Evolutionary conservation across 352 stramenopile genomes (phyloP).

Genomic region (Phytopythium boreale): DNA sequence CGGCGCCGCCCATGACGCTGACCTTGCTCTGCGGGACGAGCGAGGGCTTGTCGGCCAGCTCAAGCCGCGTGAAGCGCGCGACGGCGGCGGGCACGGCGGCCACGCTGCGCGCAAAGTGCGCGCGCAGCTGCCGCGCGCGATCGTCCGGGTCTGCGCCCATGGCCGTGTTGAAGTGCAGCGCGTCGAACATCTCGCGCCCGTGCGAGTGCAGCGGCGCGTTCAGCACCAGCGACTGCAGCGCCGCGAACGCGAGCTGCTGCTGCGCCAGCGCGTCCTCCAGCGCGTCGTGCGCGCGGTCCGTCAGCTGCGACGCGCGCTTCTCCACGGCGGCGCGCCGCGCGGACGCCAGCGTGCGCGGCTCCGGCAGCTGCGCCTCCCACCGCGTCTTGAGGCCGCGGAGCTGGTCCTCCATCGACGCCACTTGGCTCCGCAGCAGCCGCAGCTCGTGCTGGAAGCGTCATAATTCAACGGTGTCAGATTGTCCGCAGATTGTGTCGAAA

Average conservation of each 20-base stretch:
- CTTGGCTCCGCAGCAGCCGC: slow-evolving; percentile 26
- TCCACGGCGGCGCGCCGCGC: slow-evolving; percentile 24
- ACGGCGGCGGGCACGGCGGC: slow-evolving; percentile 24
- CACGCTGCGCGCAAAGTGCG: slow-evolving; percentile 25
- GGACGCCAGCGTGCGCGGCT: slow-evolving; percentile 19
- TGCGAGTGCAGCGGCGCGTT: slow-evolving; percentile 27
- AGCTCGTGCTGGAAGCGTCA: slow-evolving; percentile 37
- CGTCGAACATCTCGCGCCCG: slow-evolving; percentile 23
- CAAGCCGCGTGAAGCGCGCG: slow-evolving; percentile 19
- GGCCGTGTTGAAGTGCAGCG: slow-evolving; percentile 30
- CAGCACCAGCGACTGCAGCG: slow-evolving; percentile 23
- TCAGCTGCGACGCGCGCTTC: slow-evolving; percentile 18
- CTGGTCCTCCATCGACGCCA: slow-evolving; percentile 31
- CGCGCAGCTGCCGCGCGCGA: slow-evolving; percentile 18
- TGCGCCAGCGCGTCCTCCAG: slow-evolving; percentile 29
- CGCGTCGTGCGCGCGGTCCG: slow-evolving; percentile 17
- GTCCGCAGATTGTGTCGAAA: neutral
- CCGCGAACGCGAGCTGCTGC: slow-evolving; percentile 37
- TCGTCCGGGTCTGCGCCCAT: slow-evolving; percentile 14
- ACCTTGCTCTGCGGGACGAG: slow-evolving; percentile 25
- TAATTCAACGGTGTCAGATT: too few species aligned
- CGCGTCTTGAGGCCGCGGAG: slow-evolving; percentile 15
- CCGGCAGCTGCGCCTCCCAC: slow-evolving; percentile 22
- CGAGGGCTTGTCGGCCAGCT: slow-evolving; percentile 5
- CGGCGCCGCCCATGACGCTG: slow-evolving; percentile 23